Evolutionary conservation across 1,284 basidiomycete genomes (phyloP).

Genomic region (Sphagnurus paluster): DNA sequence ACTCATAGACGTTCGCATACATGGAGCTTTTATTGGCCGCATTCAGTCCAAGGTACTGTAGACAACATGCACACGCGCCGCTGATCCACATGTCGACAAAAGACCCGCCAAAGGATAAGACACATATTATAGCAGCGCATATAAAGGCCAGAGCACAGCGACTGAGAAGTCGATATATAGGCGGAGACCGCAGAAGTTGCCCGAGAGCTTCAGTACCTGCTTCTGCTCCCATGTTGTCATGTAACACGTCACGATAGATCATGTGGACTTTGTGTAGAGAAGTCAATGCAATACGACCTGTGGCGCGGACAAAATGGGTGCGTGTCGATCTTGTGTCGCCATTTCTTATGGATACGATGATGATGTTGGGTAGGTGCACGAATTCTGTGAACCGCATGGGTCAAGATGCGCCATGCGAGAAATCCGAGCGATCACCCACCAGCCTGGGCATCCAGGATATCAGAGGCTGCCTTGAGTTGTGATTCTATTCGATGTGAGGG

Average conservation of each 20-base stretch:
- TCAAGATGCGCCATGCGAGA: constrained; percentile 3
- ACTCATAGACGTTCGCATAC: constrained; percentile 91
- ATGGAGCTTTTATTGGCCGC: constrained; percentile 78
- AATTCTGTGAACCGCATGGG: constrained; percentile 55
- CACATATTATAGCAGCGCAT: constrained; percentile 76
- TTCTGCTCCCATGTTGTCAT: constrained; percentile 67
- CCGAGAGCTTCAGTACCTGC: constrained; percentile 65
- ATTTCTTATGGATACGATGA: constrained; percentile 78
- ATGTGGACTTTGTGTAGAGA: constrained; percentile 72
- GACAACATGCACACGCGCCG: constrained; percentile 65
- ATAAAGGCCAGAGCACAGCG: constrained; percentile 74
- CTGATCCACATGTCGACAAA: constrained; percentile 81
- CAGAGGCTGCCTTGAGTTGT: constrained; percentile 60
- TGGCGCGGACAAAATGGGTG: constrained; percentile 78
- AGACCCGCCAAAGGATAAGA: constrained; percentile 81
- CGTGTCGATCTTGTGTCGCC: constrained; percentile 57
- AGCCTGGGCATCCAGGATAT: constrained; percentile 43
- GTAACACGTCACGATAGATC: constrained; percentile 77
- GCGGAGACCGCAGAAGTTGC: constrained; percentile 57
- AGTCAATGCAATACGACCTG: constrained; percentile 72
- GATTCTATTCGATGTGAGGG: constrained; percentile 87
- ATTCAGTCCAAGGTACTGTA: constrained; percentile 77
- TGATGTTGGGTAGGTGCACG: constrained; percentile 77
- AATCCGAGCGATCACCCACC: constrained; percentile 27
- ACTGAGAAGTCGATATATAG: constrained; percentile 60